A percentile compares a stretch with the other conserved stretches of the same genome.
Evolutionary conservation across 192 early-diverging fungal species (phyloP).

Genomic region (Coemansia sp.): DNA sequence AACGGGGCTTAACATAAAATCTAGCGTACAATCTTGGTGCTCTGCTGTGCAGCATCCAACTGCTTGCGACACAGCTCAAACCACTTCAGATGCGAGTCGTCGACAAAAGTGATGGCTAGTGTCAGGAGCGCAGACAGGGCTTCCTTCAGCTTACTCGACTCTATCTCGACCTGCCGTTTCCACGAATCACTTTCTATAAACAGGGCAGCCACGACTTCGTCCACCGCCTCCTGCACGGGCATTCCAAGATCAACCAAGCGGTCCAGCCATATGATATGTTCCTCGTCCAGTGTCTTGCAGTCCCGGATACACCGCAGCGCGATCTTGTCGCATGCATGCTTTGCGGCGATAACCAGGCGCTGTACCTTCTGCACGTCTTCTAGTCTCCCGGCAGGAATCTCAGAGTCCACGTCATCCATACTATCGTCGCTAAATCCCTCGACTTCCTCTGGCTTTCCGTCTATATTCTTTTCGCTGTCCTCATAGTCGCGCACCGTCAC

Average conservation of each 20-base stretch:
- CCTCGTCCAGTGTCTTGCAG: slow-evolving; percentile 36
- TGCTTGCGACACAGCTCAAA: slow-evolving; percentile 42
- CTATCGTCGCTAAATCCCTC: slow-evolving; percentile 34
- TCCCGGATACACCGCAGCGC: slow-evolving; percentile 50
- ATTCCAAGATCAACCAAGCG: slow-evolving; percentile 44
- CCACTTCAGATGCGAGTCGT: slow-evolving; percentile 48
- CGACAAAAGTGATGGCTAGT: slow-evolving; percentile 52
- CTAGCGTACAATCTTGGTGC: slow-evolving; percentile 26
- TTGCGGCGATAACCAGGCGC: slow-evolving; percentile 25
- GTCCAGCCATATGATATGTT: slow-evolving; percentile 45
- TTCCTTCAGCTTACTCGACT: slow-evolving; percentile 17
- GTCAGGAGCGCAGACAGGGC: slow-evolving; percentile 25
- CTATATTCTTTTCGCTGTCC: not conserved
- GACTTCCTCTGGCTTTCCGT: not conserved
- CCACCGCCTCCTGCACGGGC: slow-evolving; percentile 27
- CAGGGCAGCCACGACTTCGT: slow-evolving; percentile 35
- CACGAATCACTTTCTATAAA: slow-evolving; percentile 32
- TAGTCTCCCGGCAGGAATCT: slow-evolving; percentile 32
- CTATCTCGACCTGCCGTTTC: slow-evolving; percentile 12
- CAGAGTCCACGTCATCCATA: slow-evolving; percentile 42
- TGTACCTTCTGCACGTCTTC: slow-evolving; percentile 31
- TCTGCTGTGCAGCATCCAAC: slow-evolving; percentile 22
- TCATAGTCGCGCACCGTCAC: slow-evolving; percentile 24
- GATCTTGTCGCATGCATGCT: slow-evolving; percentile 42
- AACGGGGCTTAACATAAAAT: too few species aligned